Base-by-base conservation (phyloP, 495 filamentous ascomycete genomes). In the Xylaria longipes region DNA sequence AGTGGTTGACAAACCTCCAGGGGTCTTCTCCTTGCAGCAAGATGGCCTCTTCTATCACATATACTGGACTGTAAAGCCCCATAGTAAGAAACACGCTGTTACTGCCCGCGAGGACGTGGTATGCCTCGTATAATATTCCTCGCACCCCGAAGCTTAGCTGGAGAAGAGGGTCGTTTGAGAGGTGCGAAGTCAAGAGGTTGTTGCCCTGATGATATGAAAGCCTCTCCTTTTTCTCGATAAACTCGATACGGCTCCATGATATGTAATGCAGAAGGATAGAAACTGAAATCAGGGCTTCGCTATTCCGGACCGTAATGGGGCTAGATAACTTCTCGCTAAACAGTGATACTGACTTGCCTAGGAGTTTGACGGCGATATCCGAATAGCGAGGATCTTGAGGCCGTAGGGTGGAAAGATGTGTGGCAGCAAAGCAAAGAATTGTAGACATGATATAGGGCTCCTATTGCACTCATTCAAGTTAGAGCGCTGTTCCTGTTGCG, bases 361-460 rank as follows among this genome's bases (percentile, higher is more conserved):
- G 11, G 12, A 63, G 37, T 5, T 63, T 37, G 37, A 22, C 9
- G 2, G 60, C 60, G 37, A 9, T 37, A 63, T 63, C 12, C 4
- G 60, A 63, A 27, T 63, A 63, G 22, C 60, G 60, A 45, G 37
- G 11, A 45, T n/a, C 35, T 25, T 43, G 31, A 9, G 74, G 76
- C 39, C 43, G 31, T 15, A 79, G 72, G 45, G 71, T 67, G 33
- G 50, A 50, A 22, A 78, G 71, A 65, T 79, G 77, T 5, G 72
- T 74, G 2, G 77, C 77, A 1, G 75, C 70, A 35, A 79, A 58
- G 31, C 74, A 75, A 43, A 79, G 74, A 31, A 78, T 73, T 15
- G 75, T 71, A 68, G 70, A 77, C 22, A 79, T 63, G 20, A 79
- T 71, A 48, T 78, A 78, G 9, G 63, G 72, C 70, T 78, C 73